Base-by-base conservation (phyloP, 352 stramenopile species). In the Thraustochytrium striatum region DNA sequence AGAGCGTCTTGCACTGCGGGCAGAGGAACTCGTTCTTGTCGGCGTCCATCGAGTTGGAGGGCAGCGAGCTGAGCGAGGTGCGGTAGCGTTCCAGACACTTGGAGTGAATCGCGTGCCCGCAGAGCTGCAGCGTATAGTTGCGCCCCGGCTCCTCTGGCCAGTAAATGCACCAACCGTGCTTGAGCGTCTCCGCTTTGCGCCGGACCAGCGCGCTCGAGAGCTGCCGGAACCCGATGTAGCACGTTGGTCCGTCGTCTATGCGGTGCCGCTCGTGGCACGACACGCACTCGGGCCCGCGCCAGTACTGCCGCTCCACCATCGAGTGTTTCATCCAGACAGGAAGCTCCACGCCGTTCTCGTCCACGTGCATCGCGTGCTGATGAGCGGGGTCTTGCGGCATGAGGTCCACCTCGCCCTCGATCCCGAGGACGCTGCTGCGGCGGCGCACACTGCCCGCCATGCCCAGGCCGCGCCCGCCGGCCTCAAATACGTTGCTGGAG, bases 11-110 rank as follows among this genome's bases (percentile, higher is more conserved):
- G 87, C 94, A 98, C 32, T 98, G 83, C 2, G 94, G 94, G 83
- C 94, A 98, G 3, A 98, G 82, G 78, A 98, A 98, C 81, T 98
- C 94, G 55, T 95, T 95, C 81, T 97, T 95, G 41, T 93, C 94
- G 57, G 97, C 94, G 81, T 98, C 95, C 0, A 97, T 93, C 25
- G 93, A 93, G 84, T 89, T 95, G 61, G 93, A 93, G 36, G 93
- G 88, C 35, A 93, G 90, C 83, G 97, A 91, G 72, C 97, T 95
- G 41, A 97, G 88, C 21, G 93, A 97, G 7, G 94, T 88, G 58
- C 94, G 94, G 61, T 98, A 97, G 33, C 91, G 93, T 84, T 98
- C 91, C 84, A 95, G 96, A 84, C 94, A 98, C 38, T 85, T 90
- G 58, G 96, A 86, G 84, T 98, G 94, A 41, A 97, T 93, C 35